Percentiles rank a stretch among this genome's conserved stretches.
Evolutionary conservation across 768 basidiomycete genomes (phyloP).

Genomic region (Thelephora aurantiotincta): DNA sequence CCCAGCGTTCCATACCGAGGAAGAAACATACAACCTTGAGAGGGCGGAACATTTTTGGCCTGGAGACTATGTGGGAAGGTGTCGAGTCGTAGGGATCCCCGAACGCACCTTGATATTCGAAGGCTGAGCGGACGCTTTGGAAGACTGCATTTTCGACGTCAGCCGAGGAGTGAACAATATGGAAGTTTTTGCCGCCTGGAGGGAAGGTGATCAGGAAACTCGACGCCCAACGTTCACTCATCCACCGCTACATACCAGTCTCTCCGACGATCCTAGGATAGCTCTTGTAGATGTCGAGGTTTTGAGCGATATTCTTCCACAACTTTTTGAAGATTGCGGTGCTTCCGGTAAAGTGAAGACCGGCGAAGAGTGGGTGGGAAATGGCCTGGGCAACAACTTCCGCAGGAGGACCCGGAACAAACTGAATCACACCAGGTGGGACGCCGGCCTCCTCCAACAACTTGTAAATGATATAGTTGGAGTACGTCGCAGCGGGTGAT

Average conservation of each 20-base stretch:
- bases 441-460: conserved; percentile 90
- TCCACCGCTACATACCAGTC: conserved; percentile 34
- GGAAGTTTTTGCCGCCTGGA: conserved; percentile 93
- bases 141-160: conserved; percentile 82
- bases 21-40: conserved; percentile 83
- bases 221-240: neutral
- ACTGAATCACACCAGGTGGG: conserved; percentile 92
- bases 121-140: conserved; percentile 78
- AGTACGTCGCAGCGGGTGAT: conserved; percentile 87
- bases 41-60: conserved; percentile 97
- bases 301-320: conserved; percentile 89
- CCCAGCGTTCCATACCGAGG: conserved; percentile 56
- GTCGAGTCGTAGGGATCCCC: neutral
- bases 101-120: conserved; percentile 81
- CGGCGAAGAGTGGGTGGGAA: conserved; percentile 65
- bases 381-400: conserved; percentile 81
- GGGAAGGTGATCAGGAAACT: neutral
- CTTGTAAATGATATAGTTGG: conserved; percentile 86
- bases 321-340: conserved; percentile 89
- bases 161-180: conserved; percentile 78
- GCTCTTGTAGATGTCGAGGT: conserved; percentile 73
- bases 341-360: conserved; percentile 93
- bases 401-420: conserved; percentile 80
- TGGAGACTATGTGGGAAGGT: conserved; percentile 12
- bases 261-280: conserved; percentile 97